phyloP scores from a whole-genome alignment of 257 asterid genomes.

The Solanum corneliomulleri region DNA sequence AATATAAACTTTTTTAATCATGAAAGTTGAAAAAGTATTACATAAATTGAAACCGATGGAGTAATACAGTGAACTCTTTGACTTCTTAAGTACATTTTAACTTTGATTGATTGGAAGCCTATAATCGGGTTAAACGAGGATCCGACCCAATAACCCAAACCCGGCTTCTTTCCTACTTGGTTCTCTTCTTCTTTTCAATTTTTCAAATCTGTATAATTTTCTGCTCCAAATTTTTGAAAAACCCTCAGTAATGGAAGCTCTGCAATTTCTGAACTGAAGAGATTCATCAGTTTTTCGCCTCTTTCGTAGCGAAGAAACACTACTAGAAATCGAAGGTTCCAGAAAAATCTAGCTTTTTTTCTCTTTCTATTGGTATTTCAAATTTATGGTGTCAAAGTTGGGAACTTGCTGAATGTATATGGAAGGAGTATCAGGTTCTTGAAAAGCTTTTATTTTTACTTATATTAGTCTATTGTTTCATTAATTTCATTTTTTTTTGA shows the following conservation, averaged over 20 bases:
- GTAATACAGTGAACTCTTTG: not conserved
- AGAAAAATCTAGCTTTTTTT: not conserved
- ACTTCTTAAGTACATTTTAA: not conserved
- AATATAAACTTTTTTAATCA: too few relatives aligned
- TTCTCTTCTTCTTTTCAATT: not conserved
- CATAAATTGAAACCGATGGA: too few relatives aligned
- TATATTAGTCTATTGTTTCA: not conserved
- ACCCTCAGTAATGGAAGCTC: not conserved
- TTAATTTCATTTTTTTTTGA: not conserved
- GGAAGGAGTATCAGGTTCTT: not conserved
- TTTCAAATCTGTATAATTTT: not conserved
- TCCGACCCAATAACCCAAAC: not conserved
- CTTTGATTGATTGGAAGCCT: not conserved
- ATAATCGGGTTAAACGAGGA: not conserved
- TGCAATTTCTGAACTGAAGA: not conserved
- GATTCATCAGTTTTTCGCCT: not conserved
- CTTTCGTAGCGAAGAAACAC: not conserved
- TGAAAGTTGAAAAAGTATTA: accelerated
- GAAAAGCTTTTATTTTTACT: not conserved
- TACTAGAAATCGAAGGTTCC: not conserved
- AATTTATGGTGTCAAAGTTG: not conserved
- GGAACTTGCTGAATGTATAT: not conserved
- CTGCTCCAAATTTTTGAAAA: not conserved
- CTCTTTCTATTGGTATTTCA: not conserved
- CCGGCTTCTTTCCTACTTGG: not conserved